Percentiles rank a stretch among this genome's conserved stretches.
phyloP scores from a whole-genome alignment of 2,329 filamentous ascomycete genomes.

The Boeremia exigua region DNA sequence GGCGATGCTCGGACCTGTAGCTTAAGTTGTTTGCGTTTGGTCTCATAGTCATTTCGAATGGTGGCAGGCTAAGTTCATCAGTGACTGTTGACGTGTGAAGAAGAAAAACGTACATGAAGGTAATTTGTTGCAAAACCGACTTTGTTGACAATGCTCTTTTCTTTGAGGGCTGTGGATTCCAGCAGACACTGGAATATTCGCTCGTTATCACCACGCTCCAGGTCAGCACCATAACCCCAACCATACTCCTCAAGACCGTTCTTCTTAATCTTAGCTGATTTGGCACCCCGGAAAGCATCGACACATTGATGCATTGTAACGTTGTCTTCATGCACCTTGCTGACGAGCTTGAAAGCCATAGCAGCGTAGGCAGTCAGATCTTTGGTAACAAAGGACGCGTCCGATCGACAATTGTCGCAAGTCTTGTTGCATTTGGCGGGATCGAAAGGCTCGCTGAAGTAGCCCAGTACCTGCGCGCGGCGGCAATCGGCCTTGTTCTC shows the following conservation, averaged over 20 bases:
- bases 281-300: constrained; percentile 80
- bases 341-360: constrained; percentile 72
- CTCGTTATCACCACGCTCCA: constrained; percentile 79
- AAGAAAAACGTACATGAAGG: constrained; percentile 60
- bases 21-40: constrained; percentile 48
- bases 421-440: constrained; percentile 71
- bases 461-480: constrained; percentile 84
- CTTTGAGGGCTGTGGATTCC: constrained; percentile 73
- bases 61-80: constrained; percentile 48
- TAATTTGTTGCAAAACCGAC: constrained; percentile 77
- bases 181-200: constrained; percentile 81
- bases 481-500: constrained; percentile 89
- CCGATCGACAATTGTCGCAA: constrained; percentile 90
- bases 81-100: background rate
- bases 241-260: constrained; percentile 60
- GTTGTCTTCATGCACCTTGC: constrained; percentile 60
- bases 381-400: constrained; percentile 70
- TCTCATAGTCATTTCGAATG: constrained; percentile 55
- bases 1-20: constrained; percentile 62
- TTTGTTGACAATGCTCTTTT: constrained; percentile 71
- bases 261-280: constrained; percentile 64
- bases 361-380: constrained; percentile 80
- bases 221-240: constrained; percentile 69
- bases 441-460: constrained; percentile 88
- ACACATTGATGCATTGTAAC: constrained; percentile 75